phyloP scores from a whole-genome alignment of 1,284 basidiomycete species.

The Microbotryum lychnidis-dioicae region DNA sequence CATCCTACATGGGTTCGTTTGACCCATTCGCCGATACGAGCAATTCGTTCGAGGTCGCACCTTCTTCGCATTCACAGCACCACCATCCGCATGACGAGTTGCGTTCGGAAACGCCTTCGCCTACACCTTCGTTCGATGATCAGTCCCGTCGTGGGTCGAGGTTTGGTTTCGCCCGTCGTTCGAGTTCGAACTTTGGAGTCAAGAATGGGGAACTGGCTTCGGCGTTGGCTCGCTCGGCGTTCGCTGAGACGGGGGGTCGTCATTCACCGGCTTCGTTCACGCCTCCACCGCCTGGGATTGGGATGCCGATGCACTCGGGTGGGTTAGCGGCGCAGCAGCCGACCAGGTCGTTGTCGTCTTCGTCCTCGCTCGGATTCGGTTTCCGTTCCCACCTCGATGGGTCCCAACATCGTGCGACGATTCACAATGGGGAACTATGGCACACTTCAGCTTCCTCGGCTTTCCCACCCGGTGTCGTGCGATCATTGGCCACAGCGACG shows the following conservation, averaged over 20 bases:
- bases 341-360: neutral
- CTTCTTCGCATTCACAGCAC: constrained; percentile 4
- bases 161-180: constrained; percentile 26
- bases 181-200: neutral
- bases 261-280: constrained; percentile 15
- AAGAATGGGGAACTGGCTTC: constrained; percentile 9
- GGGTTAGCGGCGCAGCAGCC: neutral
- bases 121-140: constrained; percentile 15
- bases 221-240: constrained; percentile 8
- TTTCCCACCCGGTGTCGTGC: constrained; percentile 22
- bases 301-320: constrained; percentile 3
- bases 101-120: constrained; percentile 5
- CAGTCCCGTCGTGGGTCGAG: constrained; percentile 19
- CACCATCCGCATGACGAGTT: constrained; percentile 6
- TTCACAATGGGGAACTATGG: neutral
- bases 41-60: constrained; percentile 6
- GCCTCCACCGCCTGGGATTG: constrained; percentile 21
- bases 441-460: neutral
- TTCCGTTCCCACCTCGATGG: neutral
- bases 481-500: constrained; percentile 16
- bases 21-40: constrained; percentile 25
- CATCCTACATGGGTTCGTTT: constrained; percentile 27
- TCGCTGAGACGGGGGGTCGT: constrained; percentile 1
- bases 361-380: neutral
- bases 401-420: neutral